Evolutionary conservation across 1,139 yeast species (phyloP), one percentile per base, ranked within the genome.

Genomic region (Scheffersomyces illinoinensis): DNA sequence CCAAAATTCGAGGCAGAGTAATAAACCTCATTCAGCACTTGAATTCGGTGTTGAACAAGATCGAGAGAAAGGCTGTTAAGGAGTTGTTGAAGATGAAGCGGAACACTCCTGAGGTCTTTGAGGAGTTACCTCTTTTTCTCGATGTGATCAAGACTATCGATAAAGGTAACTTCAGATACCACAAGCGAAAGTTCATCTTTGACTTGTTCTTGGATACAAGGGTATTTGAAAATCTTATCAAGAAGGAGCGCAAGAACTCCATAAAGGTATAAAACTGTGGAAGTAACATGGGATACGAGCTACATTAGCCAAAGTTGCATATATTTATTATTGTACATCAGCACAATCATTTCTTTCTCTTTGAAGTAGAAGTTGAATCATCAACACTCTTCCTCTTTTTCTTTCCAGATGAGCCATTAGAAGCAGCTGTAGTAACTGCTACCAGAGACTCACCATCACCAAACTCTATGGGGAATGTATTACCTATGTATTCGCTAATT

Each of bases 141-240:
- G 84, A 87, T 58, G 86, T 89, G 2, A 78, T 91, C 68, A 79
- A 82, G 56, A 76, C 89, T 59, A 78, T 93, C 64, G 93, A 89
- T 60, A 79, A 80, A 58, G 93, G 89, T 65, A 85, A 85, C 59
- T 91, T 87, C 74, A 85, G 89, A 57, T 63, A 61, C 39, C 63
- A 61, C 50, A 63, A 61, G 50, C 55, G 97, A 52, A 82, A 86
- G 64, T 90, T 88, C 66, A 79, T 93, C 10, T 82, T 92, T 65
- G 93, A 88, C 56, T 75, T 91, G 60, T 88, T 92, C 67, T 61
- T 75, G 10, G 85, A 85, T 64, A 79, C 84, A 5, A 77, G 77
- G 47, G 77, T 89, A 53, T 74, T 91, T 68, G 95, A 89, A 62
- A 74, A 73, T 47, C 69, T 86, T 57, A 76, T 83, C 53, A 81